Conservation (phyloP, 805 yeast species). For the Nakazawaea wickerhamii region DNA sequence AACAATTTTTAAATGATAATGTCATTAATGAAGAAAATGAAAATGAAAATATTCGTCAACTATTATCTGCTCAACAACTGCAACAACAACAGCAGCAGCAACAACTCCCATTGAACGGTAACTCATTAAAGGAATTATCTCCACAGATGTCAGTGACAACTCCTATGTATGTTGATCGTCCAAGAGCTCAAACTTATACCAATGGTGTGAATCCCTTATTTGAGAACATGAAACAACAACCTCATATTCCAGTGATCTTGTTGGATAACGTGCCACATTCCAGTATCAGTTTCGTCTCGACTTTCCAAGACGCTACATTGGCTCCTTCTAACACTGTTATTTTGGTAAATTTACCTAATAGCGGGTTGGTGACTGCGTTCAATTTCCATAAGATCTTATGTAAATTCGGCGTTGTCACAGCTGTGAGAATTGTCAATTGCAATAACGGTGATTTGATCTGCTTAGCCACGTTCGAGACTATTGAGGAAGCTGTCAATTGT, state of each 20-base stretch:
- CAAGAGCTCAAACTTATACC: slow-evolving; percentile 37
- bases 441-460: slow-evolving; percentile 35
- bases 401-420: slow-evolving; percentile 55
- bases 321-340: slow-evolving; percentile 76
- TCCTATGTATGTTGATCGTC: slow-evolving; percentile 22
- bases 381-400: slow-evolving; percentile 48
- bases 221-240: slow-evolving; percentile 10
- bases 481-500: slow-evolving; percentile 77
- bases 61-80: slow-evolving; percentile 4
- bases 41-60: neutral
- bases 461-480: slow-evolving; percentile 64
- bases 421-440: slow-evolving; percentile 53
- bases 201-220: slow-evolving; percentile 18
- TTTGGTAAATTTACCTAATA: slow-evolving; percentile 70
- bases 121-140: neutral
- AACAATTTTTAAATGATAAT: slow-evolving; percentile 10
- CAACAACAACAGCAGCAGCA: slow-evolving; percentile 15
- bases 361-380: slow-evolving; percentile 39
- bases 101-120: slow-evolving; percentile 3
- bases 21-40: slow-evolving; percentile 6
- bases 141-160: neutral
- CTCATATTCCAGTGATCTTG: slow-evolving; percentile 22
- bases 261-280: slow-evolving; percentile 59
- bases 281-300: slow-evolving; percentile 58
- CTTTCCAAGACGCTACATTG: slow-evolving; percentile 61